Percentiles rank a stretch among this genome's conserved stretches.
These are phyloP conservation scores for Inonotus hispidus DNA, from an alignment of 1,284 basidiomycete genomes.

Conservation along the genomic window DNA sequence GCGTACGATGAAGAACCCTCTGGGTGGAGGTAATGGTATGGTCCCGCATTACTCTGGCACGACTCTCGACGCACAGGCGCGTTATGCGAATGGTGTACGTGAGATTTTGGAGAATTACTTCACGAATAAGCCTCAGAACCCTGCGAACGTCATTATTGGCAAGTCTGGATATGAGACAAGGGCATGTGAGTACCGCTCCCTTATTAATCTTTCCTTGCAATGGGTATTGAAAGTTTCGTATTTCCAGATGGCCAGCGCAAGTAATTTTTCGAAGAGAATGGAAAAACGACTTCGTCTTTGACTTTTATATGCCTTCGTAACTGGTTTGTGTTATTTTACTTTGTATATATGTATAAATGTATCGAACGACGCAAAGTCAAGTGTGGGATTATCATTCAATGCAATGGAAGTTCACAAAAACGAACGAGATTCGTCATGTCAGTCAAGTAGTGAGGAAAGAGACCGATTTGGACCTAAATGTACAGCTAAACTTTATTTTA, in stretches of 20 bases:
- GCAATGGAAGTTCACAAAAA: too few relatives aligned
- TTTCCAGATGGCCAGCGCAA: constrained; percentile 41
- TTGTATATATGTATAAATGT: too few relatives aligned
- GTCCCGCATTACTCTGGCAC: constrained; percentile 87
- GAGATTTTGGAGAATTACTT: constrained; percentile 82
- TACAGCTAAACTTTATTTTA: not conserved
- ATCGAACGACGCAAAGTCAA: not conserved
- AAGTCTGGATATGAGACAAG: constrained; percentile 57
- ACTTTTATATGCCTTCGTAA: not conserved
- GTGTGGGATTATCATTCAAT: too few relatives aligned
- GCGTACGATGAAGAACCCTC: constrained; percentile 78
- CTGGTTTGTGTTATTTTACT: not conserved
- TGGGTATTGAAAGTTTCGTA: not conserved
- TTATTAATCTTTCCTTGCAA: not conserved
- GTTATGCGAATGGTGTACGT: constrained; percentile 81
- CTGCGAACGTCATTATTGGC: constrained; percentile 79
- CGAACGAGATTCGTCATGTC: too few relatives aligned
- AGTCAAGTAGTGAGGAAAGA: too few relatives aligned
- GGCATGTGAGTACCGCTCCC: constrained; percentile 44
- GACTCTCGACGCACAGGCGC: constrained; percentile 86
- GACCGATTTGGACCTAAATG: not conserved
- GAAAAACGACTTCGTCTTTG: not conserved
- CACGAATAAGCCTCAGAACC: constrained; percentile 59
- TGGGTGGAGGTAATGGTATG: constrained; percentile 81
- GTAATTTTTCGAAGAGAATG: not conserved